Base-by-base conservation (phyloP, 164 flowering plant species). In the Paratinospora sagittata region DNA sequence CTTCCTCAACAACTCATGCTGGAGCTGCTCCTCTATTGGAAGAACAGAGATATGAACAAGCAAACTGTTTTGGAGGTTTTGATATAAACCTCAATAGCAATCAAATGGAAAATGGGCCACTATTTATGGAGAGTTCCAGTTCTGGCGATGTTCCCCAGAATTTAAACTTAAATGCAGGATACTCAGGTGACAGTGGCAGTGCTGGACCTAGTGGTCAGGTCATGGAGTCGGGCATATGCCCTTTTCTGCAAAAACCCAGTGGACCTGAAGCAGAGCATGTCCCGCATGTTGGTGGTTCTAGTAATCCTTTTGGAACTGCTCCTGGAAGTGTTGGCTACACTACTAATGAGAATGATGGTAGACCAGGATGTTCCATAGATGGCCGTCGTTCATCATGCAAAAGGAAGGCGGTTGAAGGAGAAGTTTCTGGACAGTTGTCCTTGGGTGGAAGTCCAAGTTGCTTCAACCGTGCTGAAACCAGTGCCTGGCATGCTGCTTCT, bases 381-480 rank as follows among this genome's bases (percentile, higher is more conserved):
- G 82, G 81, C 67, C 83, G 90, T 0, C 92, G 85, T 17, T 67
- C 84, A 30, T 82, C 93, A 64, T 79, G 89, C 78, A 92, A 90
- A 80, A 84, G 98, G 70, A 92, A 92, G 79, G 81, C 87, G 27
- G 65, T 84, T 77, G 98, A 90, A 65, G 91, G 83, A 58, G 90
- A 82, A 70, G 76, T 70, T 77, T 76, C 78, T 63, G 90, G 89
- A 4, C 90, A 87, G 68, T 81, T 91, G 11, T 89, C 96, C 70
- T 55, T 78, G 23, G 71, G 75, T 78, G 88, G 88, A 74, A 81
- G 78, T 68, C 65, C 81, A 21, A 79, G 80, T 65, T 77, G 78
- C 65, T 77, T 75, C 57, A 84, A 82, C 61, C 79, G 52, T 33
- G 77, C 82, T 36, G 96, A 85, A 49, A 76, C 76, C 63, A 85